Evolutionary conservation across 371 early-diverging fungal species (phyloP).

Genomic region (Basidiobolus heterosporus): DNA sequence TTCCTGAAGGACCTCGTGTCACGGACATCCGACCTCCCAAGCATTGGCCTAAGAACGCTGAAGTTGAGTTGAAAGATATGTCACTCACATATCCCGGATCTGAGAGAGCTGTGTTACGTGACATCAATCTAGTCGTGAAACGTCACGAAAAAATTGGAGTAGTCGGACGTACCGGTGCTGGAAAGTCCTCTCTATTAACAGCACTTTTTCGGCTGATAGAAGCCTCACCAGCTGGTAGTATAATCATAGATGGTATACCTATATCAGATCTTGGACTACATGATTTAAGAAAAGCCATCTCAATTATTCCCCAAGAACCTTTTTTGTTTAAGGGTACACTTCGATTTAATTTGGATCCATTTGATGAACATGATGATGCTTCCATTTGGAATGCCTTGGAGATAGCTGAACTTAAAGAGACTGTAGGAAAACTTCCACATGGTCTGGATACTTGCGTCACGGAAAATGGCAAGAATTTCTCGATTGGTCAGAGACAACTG

Average conservation of each 20-base stretch:
- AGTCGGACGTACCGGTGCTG: conserved; percentile 87
- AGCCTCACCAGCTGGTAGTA: conserved; percentile 37
- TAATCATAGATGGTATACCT: conserved; percentile 52
- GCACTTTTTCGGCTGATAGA: conserved; percentile 85
- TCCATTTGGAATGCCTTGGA: conserved; percentile 74
- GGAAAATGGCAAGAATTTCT: conserved; percentile 30
- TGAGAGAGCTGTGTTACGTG: conserved; percentile 35
- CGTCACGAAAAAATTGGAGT: conserved; percentile 74
- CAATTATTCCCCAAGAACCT: conserved; percentile 75
- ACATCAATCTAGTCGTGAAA: conserved; percentile 31
- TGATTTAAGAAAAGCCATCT: conserved; percentile 30
- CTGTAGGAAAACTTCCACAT: conserved; percentile 18
- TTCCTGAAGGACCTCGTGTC: conserved; percentile 3
- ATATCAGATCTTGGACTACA: conserved; percentile 41
- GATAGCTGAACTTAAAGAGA: conserved; percentile 43
- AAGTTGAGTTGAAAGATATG: conserved; percentile 37
- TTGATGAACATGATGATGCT: conserved; percentile 41
- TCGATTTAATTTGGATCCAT: conserved; percentile 73
- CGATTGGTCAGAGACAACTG: conserved; percentile 39
- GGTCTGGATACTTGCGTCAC: conserved; percentile 16
- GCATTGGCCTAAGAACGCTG: conserved; percentile 44
- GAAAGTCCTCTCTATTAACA: conserved; percentile 75
- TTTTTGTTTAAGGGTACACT: conserved; percentile 67
- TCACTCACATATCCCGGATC: conserved; percentile 42
- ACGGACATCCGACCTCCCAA: conserved; percentile 7